A percentile compares a stretch with the other conserved stretches of the same genome.
Evolutionary conservation across 495 filamentous ascomycete genomes (phyloP).

Genomic region (Penicillium malachiteum): DNA sequence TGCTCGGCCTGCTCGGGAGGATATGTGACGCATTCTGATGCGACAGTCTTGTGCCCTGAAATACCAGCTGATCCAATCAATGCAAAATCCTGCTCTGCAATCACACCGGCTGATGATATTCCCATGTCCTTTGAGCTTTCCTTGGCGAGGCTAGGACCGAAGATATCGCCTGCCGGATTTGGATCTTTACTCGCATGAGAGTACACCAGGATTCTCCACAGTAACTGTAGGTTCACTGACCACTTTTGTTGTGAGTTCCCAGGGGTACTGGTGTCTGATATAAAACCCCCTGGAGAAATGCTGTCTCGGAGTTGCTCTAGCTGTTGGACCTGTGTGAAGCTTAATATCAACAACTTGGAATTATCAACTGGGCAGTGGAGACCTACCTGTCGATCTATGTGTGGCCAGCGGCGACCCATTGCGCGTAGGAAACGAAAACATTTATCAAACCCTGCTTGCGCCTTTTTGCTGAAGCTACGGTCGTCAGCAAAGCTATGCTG

Average conservation of each 20-base stretch:
- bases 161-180: constrained; percentile 19
- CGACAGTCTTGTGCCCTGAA: constrained; percentile 35
- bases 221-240: constrained; percentile 29
- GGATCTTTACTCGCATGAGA: constrained; percentile 26
- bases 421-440: constrained; percentile 28
- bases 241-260: constrained; percentile 17
- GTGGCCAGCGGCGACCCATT: constrained; percentile 30
- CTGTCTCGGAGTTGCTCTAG: constrained; percentile 31
- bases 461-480: constrained; percentile 29
- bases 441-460: constrained; percentile 29
- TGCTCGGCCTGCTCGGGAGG: constrained; percentile 32
- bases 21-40: constrained; percentile 31
- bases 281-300: constrained; percentile 22
- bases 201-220: constrained; percentile 35
- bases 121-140: constrained; percentile 13
- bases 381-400: constrained; percentile 29
- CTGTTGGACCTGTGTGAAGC: constrained; percentile 16
- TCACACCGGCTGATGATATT: constrained; percentile 7
- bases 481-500: constrained; percentile 41
- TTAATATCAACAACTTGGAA: background rate
- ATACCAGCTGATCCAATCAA: constrained; percentile 38
- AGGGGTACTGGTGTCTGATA: constrained; percentile 2
- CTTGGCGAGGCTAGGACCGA: constrained; percentile 25
- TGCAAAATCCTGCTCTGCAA: constrained; percentile 30
- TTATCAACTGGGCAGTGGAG: background rate